phyloP scores from a whole-genome alignment of 257 asterid species.

The Coffea canephora region DNA sequence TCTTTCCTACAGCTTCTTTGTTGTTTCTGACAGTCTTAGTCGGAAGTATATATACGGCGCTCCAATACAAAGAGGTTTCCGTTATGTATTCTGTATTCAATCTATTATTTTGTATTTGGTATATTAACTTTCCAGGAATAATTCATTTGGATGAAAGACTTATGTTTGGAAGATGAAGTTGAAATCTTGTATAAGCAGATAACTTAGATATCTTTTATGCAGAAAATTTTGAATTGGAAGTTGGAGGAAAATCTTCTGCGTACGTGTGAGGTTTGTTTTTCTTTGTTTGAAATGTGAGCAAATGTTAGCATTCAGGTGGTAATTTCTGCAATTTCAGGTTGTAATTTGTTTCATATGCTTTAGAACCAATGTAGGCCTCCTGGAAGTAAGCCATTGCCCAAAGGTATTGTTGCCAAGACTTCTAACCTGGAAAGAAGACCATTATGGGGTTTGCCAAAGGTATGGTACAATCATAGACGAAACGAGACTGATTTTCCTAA shows the following conservation, averaged over 20 bases:
- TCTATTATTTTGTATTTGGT: not conserved
- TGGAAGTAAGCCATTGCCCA: constrained; percentile 74
- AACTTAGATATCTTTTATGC: constrained; percentile 25
- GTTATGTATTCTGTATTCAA: not conserved
- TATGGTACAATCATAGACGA: constrained; percentile 12
- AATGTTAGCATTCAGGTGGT: no score
- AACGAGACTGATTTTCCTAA: not conserved
- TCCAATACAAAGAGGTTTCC: constrained; percentile 43
- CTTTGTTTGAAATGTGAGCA: not conserved
- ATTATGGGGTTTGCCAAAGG: constrained; percentile 86
- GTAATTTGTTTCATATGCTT: constrained; percentile 32
- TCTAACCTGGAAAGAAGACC: constrained; percentile 79
- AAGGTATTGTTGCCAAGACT: constrained; percentile 59
- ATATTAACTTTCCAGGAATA: not conserved
- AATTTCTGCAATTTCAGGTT: not conserved
- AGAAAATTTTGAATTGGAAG: constrained; percentile 40
- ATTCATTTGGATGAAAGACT: no score
- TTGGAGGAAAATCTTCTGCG: constrained; percentile 19
- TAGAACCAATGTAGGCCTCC: constrained; percentile 62
- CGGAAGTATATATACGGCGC: constrained; percentile 29
- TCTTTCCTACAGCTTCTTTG: constrained; percentile 40
- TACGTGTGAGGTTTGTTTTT: constrained; percentile 57
- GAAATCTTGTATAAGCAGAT: not conserved
- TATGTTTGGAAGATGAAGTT: not conserved
- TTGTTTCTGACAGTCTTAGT: constrained; percentile 34